phyloP scores from a whole-genome alignment of 805 yeast species.

The Ascoidea asiatica region DNA sequence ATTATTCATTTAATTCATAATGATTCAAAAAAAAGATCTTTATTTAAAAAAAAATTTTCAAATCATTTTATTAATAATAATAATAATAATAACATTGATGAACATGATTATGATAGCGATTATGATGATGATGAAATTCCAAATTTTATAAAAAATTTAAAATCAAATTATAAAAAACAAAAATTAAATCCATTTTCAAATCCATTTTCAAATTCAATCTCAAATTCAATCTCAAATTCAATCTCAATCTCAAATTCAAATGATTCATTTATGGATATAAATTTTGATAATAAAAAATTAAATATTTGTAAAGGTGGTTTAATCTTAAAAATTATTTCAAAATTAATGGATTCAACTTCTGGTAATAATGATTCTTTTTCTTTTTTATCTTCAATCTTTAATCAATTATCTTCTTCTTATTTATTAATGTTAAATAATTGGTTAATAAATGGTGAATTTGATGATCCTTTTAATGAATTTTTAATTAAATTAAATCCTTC shows the following conservation, averaged over 20 bases:
- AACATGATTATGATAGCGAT: too few species aligned
- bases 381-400: slow-evolving; percentile 39
- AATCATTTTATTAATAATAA: slow-evolving; percentile 16
- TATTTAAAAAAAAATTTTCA: too few species aligned
- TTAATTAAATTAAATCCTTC: slow-evolving; percentile 33
- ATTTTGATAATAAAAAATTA: slow-evolving; percentile 38
- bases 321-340: slow-evolving; percentile 48
- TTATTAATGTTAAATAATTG: slow-evolving; percentile 61
- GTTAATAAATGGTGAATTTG: slow-evolving; percentile 60
- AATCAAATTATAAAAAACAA: too few species aligned
- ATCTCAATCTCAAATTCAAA: slow-evolving; percentile 18
- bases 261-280: slow-evolving; percentile 27
- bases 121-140: slow-evolving; percentile 22
- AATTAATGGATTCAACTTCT: slow-evolving; percentile 35
- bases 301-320: slow-evolving; percentile 68
- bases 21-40: slow-evolving; percentile 28
- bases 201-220: slow-evolving; percentile 18
- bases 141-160: slow-evolving; percentile 27
- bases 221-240: slow-evolving; percentile 17
- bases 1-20: slow-evolving; percentile 36
- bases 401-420: slow-evolving; percentile 48
- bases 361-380: slow-evolving; percentile 51
- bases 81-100: too few species aligned
- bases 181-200: slow-evolving; percentile 12
- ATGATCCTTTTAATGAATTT: slow-evolving; percentile 77